phyloP scores from a whole-genome alignment of 352 stramenopile genomes.

The Phytophthora chlamydospora region DNA sequence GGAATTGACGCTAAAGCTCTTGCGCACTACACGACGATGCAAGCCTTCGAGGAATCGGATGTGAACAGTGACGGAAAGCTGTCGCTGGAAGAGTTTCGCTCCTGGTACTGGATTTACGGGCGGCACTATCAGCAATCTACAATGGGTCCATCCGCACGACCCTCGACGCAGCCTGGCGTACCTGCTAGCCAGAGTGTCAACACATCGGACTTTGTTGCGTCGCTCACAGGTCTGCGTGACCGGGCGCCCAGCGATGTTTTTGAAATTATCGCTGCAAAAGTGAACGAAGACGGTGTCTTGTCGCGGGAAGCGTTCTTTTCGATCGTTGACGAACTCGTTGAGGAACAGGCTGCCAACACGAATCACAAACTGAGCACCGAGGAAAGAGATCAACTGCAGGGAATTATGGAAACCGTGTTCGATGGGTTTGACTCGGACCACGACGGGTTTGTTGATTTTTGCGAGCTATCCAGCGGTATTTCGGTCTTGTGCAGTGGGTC shows the following conservation, averaged over 20 bases:
- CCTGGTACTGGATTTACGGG: conserved; percentile 68
- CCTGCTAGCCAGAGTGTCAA: conserved; percentile 32
- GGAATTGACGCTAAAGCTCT: conserved; percentile 61
- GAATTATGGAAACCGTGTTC: conserved; percentile 75
- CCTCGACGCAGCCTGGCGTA: conserved; percentile 6
- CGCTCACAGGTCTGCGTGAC: conserved; percentile 59
- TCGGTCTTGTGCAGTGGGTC: conserved; percentile 81
- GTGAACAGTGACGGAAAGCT: conserved; percentile 80
- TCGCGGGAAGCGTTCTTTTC: conserved; percentile 69
- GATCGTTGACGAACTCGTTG: conserved; percentile 70
- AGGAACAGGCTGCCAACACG: conserved; percentile 32
- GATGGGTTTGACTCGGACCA: conserved; percentile 76
- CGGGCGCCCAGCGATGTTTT: conserved; percentile 75
- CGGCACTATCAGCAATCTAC: conserved; percentile 27
- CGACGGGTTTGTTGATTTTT: conserved; percentile 88
- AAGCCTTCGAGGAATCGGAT: conserved; percentile 91
- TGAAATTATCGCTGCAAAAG: conserved; percentile 80
- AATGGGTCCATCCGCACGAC: neutral
- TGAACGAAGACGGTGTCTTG: conserved; percentile 84
- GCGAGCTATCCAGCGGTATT: conserved; percentile 83
- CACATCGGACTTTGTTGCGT: conserved; percentile 68
- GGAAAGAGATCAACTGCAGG: conserved; percentile 47
- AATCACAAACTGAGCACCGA: conserved; percentile 33
- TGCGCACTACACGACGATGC: conserved; percentile 70
- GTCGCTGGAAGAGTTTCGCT: conserved; percentile 82